phyloP scores from a whole-genome alignment of 78 protist species.

The Neovahlkampfia damariscottae region DNA sequence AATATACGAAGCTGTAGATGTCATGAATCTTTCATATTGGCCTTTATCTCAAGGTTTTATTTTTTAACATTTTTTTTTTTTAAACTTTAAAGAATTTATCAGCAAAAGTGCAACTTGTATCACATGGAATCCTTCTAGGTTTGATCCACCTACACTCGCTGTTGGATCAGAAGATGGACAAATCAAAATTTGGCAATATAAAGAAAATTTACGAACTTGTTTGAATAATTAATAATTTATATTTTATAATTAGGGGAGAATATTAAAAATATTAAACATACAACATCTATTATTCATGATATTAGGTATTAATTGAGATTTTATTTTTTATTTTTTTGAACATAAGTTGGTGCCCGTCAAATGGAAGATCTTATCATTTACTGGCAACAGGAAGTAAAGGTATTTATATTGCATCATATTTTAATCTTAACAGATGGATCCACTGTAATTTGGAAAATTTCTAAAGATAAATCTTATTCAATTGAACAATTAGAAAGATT shows the following conservation, averaged over 20 bases:
- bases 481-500: neutral
- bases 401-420: neutral
- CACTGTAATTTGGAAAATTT: neutral
- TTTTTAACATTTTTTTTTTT: too few species aligned
- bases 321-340: neutral
- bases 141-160: slow-evolving; percentile 40
- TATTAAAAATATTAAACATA: too few species aligned
- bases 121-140: slow-evolving; percentile 60
- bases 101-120: slow-evolving; percentile 43
- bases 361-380: neutral
- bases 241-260: too few species aligned
- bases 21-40: slow-evolving; percentile 67
- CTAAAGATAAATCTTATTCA: neutral
- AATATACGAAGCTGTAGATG: slow-evolving; percentile 78
- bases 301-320: neutral
- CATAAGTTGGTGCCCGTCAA: neutral
- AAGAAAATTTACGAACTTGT: neutral
- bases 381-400: neutral
- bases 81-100: too few species aligned
- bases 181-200: slow-evolving; percentile 10
- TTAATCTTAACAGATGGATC: neutral
- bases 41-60: slow-evolving; percentile 24
- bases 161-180: slow-evolving; percentile 53
- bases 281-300: neutral
- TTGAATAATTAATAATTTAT: too few species aligned